These are phyloP conservation scores for Kwoniella pini DNA, from an alignment of 768 basidiomycete species.

Conservation along the genomic window DNA sequence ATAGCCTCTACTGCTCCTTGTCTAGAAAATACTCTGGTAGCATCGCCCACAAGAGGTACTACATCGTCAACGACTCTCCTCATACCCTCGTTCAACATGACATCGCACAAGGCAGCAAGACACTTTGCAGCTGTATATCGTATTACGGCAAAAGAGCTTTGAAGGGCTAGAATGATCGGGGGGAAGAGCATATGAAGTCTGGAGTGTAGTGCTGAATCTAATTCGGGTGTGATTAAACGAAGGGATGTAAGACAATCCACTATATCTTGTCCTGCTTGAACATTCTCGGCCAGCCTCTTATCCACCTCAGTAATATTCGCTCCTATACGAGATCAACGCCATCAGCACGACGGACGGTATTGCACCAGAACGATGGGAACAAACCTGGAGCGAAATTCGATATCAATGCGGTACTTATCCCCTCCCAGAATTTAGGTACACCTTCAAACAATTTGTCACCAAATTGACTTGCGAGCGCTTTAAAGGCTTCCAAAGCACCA, in stretches of 20 bases:
- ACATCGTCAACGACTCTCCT: conserved; percentile 81
- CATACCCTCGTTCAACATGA: conserved; percentile 85
- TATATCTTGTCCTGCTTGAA: conserved; percentile 54
- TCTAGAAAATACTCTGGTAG: conserved; percentile 69
- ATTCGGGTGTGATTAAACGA: conserved; percentile 73
- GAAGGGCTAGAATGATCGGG: conserved; percentile 71
- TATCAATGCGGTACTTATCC: conserved; percentile 76
- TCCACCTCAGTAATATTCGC: conserved; percentile 9
- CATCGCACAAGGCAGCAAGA: conserved; percentile 82
- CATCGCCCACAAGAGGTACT: conserved; percentile 78
- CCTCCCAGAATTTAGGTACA: conserved; percentile 95
- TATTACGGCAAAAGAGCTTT: conserved; percentile 83
- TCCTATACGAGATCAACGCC: conserved; percentile 1
- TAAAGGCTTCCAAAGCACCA: conserved; percentile 81
- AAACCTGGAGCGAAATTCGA: conserved; percentile 44
- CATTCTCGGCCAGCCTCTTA: conserved; percentile 7
- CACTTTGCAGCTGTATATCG: conserved; percentile 83
- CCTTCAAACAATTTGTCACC: conserved; percentile 69
- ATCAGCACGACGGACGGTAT: not conserved
- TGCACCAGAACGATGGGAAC: not conserved
- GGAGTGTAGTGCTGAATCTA: conserved; percentile 70
- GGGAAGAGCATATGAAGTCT: conserved; percentile 75
- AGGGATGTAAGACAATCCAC: conserved; percentile 90
- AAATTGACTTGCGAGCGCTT: conserved; percentile 73
- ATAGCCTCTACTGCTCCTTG: conserved; percentile 90